Evolutionary conservation across 495 filamentous ascomycete species (phyloP), one percentile per base, ranked within the genome.

Genomic region (Aspergillus affinis): DNA sequence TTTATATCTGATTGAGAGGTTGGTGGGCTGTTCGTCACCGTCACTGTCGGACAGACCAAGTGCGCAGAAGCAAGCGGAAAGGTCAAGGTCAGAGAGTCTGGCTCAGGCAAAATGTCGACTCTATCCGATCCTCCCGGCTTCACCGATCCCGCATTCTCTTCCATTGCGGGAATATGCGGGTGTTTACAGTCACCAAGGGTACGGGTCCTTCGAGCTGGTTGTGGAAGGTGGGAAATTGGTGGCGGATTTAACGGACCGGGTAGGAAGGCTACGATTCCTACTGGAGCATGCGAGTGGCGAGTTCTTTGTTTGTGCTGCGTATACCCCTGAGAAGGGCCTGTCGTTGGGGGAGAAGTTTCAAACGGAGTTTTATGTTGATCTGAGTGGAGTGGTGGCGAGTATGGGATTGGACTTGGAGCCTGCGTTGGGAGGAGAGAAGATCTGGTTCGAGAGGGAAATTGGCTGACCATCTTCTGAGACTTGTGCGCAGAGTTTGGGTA

Each of bases 1-100:
- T 19, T 77, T 66, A 61, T 60, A 73, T 53, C 62, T 82, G n/a
- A 57, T 82, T 7, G 69, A 82, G 55, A 70, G 76, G 15, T 70
- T 69, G 54, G 54, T 27, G 13, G 19, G 15, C 15, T 19, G 15
- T 4, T 20, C 51, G 29, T 23, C 13, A 8, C 18, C 47, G 21
- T 36, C 29, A 15, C 23, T 44, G 48, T 7, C 9, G 12, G n/a
- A n/a, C n/a, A n/a, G n/a, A n/a, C 15, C 2, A 27, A 18, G 20
- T 15, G 19, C 26, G 1, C 36, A 59, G 15, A 47, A 15, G n/a
- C 4, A 32, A 8, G 21, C 17, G 12, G 29, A 55, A 15, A n/a
- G n/a, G n/a, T n/a, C n/a, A n/a, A n/a, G n/a, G n/a, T n/a, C n/a
- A n/a, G n/a, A n/a, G n/a, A n/a, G n/a, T n/a, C n/a, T n/a, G n/a